Base-by-base conservation (phyloP, 768 basidiomycete species). In the Tricholoma terreum region DNA sequence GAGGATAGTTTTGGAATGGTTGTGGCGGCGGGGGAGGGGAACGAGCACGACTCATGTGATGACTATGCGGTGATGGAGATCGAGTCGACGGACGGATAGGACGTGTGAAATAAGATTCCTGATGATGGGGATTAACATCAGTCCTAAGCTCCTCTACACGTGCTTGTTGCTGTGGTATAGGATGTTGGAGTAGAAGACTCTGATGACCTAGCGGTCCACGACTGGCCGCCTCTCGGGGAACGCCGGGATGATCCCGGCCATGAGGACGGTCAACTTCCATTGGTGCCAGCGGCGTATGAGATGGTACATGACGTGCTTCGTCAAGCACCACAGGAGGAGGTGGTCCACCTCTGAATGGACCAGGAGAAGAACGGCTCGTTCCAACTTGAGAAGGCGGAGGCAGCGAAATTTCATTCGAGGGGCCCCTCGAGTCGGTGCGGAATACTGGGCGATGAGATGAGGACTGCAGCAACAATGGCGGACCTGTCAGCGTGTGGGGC, bases 271-370 rank as follows among this genome's bases (percentile, higher is more conserved):
- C 86, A 7, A 88, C 79, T 12, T 84, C 84, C 90, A 93, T 93
- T 0, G 90, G 90, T 5, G 90, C 90, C 21, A 93, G 76, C 2
- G 82, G 86, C 0, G 87, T 83, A 59, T 89, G 88, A 3, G 84
- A 81, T 8, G 82, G 81, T 0, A 77, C 67, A 54, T 89, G 88
- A n/a, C 87, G 81, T 7, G 76, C 77, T 63, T 92, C 91, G 58
- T 92, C 90, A 8, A 92, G 72, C 52, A 89, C 80, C 38, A 92
- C 86, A 10, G 91, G 90, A 6, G 91, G 90, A 0, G 90, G 91
- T 2, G 89, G 87, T 2, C 90, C 89, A 33, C 90, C 90, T 59
- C 91, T 75, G 76, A 92, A 93, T 11, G 91, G 91, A 15, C 83
- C 82, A 0, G 89, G 86, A 1, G 84, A 84, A 9, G 80, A 77